Base-by-base conservation (phyloP, 2,329 filamentous ascomycete genomes). In the Paracorniculantispora psalliotae region DNA sequence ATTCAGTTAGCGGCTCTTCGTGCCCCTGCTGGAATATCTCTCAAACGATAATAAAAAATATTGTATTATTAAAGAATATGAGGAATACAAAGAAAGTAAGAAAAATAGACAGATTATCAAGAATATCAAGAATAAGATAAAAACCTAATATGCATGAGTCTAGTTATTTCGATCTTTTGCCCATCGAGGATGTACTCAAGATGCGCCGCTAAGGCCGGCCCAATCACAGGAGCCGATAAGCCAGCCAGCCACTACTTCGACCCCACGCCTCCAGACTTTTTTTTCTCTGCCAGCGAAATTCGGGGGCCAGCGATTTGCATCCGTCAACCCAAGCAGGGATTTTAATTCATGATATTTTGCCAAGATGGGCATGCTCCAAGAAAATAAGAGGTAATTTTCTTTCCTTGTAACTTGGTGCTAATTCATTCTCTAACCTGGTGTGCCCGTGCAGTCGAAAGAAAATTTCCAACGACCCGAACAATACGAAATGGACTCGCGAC, bases 381-480 rank as follows among this genome's bases (percentile, higher is more conserved):
- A 60, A n/a, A 51, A 46, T 26, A 57, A 56, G 33, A 57, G 59
- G 59, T 60, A 51, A 37, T 12, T 26, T 6, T 21, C 10, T 12
- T 17, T 30, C 1, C 12, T 30, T 15, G 6, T 4, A 23, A 44
- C 8, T 30, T 46, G n/a, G n/a, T n/a, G n/a, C n/a, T n/a, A n/a
- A n/a, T n/a, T n/a, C n/a, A n/a, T 12, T 23, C 26, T 49, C 52
- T 43, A 50, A 51, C 21, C 37, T 43, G 19, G 7, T 21, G 1
- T 19, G 19, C 23, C 26, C 12, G 25, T 46, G 4, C 54, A 75
- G 73, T 56, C 72, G 73, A 55, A 66, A 80, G 50, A 96, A 93
- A 76, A 86, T 97, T 69, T 89, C 88, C 65, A 82, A 89, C 71
- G 94, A 99, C 75, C 94, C 94, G 8, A 97, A 97, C 77, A 99